phyloP scores from a whole-genome alignment of 2,329 filamentous ascomycete genomes.

The Dichotomopilus funicola region DNA sequence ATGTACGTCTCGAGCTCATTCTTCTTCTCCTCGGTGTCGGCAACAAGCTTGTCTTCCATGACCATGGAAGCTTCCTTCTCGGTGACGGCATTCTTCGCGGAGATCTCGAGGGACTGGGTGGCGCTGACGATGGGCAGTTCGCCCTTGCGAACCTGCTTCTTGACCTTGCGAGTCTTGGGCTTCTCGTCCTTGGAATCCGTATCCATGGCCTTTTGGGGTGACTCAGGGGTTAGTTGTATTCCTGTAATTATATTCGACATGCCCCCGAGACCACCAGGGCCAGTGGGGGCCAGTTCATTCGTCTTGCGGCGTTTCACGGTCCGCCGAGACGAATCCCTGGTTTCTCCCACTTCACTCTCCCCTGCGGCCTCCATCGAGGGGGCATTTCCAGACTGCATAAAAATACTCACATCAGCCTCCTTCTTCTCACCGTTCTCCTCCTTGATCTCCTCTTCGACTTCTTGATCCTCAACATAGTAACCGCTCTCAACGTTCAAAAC shows the following conservation, averaged over 20 bases:
- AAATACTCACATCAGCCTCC: slow-evolving; percentile 64
- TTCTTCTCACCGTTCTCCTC: slow-evolving; percentile 45
- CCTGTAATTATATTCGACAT: slow-evolving; percentile 1
- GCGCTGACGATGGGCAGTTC: slow-evolving; percentile 82
- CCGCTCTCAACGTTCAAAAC: slow-evolving; percentile 93
- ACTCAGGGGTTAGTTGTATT: slow-evolving; percentile 21
- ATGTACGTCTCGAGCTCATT: slow-evolving; percentile 98
- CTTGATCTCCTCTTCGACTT: slow-evolving; percentile 69
- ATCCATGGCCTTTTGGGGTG: slow-evolving; percentile 64
- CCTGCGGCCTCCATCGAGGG: slow-evolving; percentile 3
- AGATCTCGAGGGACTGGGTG: slow-evolving; percentile 70
- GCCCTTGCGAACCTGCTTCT: slow-evolving; percentile 98
- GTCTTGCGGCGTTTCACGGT: slow-evolving; percentile 24
- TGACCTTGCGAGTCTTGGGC: slow-evolving; percentile 87
- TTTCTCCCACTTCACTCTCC: neutral
- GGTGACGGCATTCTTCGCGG: slow-evolving; percentile 56
- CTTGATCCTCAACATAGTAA: slow-evolving; percentile 96
- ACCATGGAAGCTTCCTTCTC: slow-evolving; percentile 90
- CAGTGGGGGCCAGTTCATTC: slow-evolving; percentile 11
- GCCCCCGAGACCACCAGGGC: slow-evolving; percentile 5
- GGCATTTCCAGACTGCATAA: slow-evolving; percentile 13
- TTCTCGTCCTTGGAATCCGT: slow-evolving; percentile 64
- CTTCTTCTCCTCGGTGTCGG: slow-evolving; percentile 99
- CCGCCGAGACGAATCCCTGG: slow-evolving; percentile 9
- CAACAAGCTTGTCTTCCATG: slow-evolving; percentile 97